Conservation (phyloP, 2,329 filamentous ascomycete genomes). For the Diaporthe australafricana region DNA sequence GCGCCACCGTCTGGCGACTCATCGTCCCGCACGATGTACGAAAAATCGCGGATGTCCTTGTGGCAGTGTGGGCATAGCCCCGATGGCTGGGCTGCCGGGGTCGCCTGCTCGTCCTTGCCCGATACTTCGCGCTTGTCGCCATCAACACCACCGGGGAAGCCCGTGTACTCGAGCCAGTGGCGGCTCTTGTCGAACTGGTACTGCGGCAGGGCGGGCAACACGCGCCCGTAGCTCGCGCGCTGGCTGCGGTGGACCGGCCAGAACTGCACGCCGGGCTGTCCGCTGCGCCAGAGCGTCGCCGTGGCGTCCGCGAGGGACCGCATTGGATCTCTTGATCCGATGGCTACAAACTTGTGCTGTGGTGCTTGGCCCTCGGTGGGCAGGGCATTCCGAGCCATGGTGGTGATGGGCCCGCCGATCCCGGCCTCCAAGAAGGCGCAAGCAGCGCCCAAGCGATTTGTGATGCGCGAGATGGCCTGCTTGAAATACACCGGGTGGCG, state of each 20-base stretch:
- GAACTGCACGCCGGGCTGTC: slow-evolving; percentile 36
- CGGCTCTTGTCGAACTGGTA: slow-evolving; percentile 45
- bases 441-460: slow-evolving; percentile 37
- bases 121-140: no score
- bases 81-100: no score
- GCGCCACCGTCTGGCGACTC: no score
- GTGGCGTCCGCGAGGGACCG: slow-evolving; percentile 18
- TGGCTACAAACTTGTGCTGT: no score
- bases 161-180: slow-evolving; percentile 39
- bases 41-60: no score
- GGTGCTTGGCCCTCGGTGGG: background rate
- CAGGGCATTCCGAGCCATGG: slow-evolving; percentile 47
- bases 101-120: no score
- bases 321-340: no score
- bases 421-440: slow-evolving; percentile 29
- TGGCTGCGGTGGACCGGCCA: slow-evolving; percentile 43
- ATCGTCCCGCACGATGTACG: no score
- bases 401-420: slow-evolving; percentile 38
- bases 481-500: slow-evolving; percentile 48
- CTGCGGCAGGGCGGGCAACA: slow-evolving; percentile 42
- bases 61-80: background rate
- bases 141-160: background rate
- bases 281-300: slow-evolving; percentile 38
- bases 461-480: slow-evolving; percentile 44
- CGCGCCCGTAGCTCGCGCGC: background rate